Conservation (phyloP, 2,329 filamentous ascomycete genomes). For the Aspergillus novofumigatus region DNA sequence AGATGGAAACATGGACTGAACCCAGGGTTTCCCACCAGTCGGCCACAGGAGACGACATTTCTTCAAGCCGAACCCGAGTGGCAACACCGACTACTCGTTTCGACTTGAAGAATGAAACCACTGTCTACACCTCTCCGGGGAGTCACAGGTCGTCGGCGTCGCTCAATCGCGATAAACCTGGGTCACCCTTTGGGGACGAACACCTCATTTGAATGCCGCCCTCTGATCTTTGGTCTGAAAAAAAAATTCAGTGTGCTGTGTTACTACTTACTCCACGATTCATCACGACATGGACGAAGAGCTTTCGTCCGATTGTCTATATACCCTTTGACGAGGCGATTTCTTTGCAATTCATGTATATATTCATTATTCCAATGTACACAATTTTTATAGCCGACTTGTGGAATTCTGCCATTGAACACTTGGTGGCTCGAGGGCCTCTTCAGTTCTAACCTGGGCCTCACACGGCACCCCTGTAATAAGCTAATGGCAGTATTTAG, state of each 20-base stretch:
- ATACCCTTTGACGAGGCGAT: neutral
- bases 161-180: conserved; percentile 7
- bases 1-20: conserved; percentile 33
- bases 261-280: neutral
- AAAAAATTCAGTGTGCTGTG: neutral
- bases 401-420: neutral
- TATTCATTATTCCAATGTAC: neutral
- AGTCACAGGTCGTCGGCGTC: conserved; percentile 18
- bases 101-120: conserved; percentile 16
- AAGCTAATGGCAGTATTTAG: neutral
- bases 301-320: neutral
- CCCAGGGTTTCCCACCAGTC: conserved; percentile 13
- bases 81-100: conserved; percentile 11
- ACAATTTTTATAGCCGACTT: neutral
- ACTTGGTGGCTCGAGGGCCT: neutral
- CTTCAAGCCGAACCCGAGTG: conserved; percentile 12
- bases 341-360: neutral
- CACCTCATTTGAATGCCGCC: neutral
- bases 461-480: neutral
- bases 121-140: conserved; percentile 17
- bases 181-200: conserved; percentile 3
- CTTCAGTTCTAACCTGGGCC: neutral
- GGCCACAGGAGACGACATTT: conserved; percentile 12
- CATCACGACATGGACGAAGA: neutral
- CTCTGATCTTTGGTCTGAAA: neutral